These are phyloP conservation scores for Vitis hybrid DNA, from an alignment of 177 flowering plant genomes.

Conservation along the genomic window DNA sequence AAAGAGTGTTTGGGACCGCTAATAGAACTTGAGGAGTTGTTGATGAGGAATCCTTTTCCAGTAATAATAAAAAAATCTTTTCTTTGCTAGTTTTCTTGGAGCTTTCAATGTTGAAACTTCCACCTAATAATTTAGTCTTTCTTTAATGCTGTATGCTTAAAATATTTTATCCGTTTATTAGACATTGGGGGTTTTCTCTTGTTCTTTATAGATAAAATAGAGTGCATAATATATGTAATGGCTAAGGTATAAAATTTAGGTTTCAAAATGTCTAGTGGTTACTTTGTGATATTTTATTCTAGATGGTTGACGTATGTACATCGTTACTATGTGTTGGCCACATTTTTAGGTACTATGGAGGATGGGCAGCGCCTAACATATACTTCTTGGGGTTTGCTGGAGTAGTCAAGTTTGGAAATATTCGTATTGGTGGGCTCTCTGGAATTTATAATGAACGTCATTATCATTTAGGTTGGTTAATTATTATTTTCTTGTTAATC, in stretches of 20 bases:
- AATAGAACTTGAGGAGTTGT: too few species aligned
- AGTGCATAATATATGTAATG: too few species aligned
- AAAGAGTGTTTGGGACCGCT: too few species aligned
- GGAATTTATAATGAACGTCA: slow-evolving; percentile 76
- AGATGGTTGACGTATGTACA: not conserved
- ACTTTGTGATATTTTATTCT: not conserved
- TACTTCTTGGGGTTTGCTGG: slow-evolving; percentile 95
- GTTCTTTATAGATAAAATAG: too few species aligned
- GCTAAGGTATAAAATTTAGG: not conserved
- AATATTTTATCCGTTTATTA: not conserved
- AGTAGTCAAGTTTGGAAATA: slow-evolving; percentile 81
- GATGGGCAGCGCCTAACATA: slow-evolving; percentile 94
- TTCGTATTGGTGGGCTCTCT: slow-evolving; percentile 95
- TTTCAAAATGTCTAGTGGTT: not conserved
- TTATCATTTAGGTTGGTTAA: slow-evolving; percentile 60
- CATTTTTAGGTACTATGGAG: slow-evolving; percentile 81
- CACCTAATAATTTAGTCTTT: too few species aligned
- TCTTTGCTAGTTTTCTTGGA: too few species aligned
- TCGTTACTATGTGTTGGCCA: not conserved
- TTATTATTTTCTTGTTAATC: not conserved
- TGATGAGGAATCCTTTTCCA: too few species aligned
- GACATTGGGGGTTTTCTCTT: too few species aligned
- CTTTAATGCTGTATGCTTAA: too few species aligned
- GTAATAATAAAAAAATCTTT: too few species aligned
- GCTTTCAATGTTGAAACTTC: too few species aligned